Base-by-base conservation (phyloP, 768 basidiomycete genomes). In the Lepiota venenata region DNA sequence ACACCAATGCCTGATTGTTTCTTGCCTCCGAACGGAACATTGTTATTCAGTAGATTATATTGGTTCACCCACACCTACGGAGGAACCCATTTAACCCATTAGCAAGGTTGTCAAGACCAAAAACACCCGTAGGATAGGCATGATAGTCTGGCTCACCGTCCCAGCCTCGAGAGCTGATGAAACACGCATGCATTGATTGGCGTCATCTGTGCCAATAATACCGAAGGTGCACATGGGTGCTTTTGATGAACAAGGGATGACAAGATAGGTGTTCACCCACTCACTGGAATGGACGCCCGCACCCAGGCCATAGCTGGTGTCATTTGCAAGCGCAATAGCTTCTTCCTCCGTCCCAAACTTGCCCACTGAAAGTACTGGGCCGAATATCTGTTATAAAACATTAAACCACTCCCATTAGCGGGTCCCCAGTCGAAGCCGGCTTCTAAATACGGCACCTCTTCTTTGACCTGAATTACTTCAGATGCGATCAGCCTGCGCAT, bases 1-100 rank as follows among this genome's bases (percentile, higher is more conserved):
- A 55, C 60, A 88, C 90, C 87, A 63, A 91, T 85, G 49, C 93
- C 93, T 40, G 88, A 91, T 66, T 91, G 88, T 71, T 95, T 96
- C 75, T 90, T 96, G 20, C 95, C 96, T 36, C 96, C 95, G 64
- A 98, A 98, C 1, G 96, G 96, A 42, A 93, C 87, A 56, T 95
- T 92, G 67, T 91, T 91, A 71, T 82, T 81, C 52, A 96, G 68
- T 11, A 88, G 39, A 64, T 87, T 89, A 71, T 93, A 95, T 64
- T 92, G 87, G 69, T 98, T 98, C 56, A 94, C 81, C 93, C 94
- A 97, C 39, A 93, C 87, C 87, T 90, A 56, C 42, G 37, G 37
- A 21, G 3, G 12, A 36, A 47, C 27, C 16, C 27, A 29, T 39
- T 39, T 47, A 43, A 40, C 29, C 14, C 41, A 46, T 22, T 35